These are phyloP conservation scores for Paecilomyces fulvus DNA, from an alignment of 2,329 filamentous ascomycete genomes.

Conservation along the genomic window DNA sequence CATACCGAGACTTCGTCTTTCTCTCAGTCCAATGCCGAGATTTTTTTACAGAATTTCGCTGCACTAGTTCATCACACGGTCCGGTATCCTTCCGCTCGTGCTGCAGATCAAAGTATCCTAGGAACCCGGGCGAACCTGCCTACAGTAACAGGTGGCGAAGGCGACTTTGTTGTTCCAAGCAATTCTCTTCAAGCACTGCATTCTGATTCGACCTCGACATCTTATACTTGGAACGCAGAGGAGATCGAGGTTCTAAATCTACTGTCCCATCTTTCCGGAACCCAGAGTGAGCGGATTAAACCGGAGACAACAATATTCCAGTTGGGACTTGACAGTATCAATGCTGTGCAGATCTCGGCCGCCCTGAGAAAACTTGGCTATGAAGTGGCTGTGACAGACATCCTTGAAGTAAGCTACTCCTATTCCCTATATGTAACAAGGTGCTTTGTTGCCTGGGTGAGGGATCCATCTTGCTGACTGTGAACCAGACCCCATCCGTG, in stretches of 20 bases:
- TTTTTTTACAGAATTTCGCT: slow-evolving; percentile 22
- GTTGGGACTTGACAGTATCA: slow-evolving; percentile 88
- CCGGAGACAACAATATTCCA: slow-evolving; percentile 68
- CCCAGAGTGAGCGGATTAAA: slow-evolving; percentile 43
- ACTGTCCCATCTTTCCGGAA: slow-evolving; percentile 51
- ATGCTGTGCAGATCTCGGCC: slow-evolving; percentile 67
- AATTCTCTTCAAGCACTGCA: background rate
- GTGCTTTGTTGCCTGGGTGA: background rate
- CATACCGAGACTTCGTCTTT: slow-evolving; percentile 46
- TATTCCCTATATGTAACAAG: background rate
- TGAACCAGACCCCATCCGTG: slow-evolving; percentile 26
- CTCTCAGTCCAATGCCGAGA: slow-evolving; percentile 11
- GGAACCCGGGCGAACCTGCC: background rate
- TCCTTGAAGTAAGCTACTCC: slow-evolving; percentile 51
- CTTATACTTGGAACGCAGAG: slow-evolving; percentile 34
- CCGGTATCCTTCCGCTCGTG: slow-evolving; percentile 21
- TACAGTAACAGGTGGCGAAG: background rate
- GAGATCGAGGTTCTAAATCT: slow-evolving; percentile 49
- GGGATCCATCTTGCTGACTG: slow-evolving; percentile 5
- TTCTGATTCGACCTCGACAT: slow-evolving; percentile 19
- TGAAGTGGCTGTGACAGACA: slow-evolving; percentile 58
- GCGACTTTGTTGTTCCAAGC: background rate
- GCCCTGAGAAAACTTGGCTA: slow-evolving; percentile 54
- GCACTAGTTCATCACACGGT: slow-evolving; percentile 25
- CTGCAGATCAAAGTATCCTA: slow-evolving; percentile 16